Base-by-base conservation (phyloP, 83 land plant genomes). In the Picea engelmannii region DNA sequence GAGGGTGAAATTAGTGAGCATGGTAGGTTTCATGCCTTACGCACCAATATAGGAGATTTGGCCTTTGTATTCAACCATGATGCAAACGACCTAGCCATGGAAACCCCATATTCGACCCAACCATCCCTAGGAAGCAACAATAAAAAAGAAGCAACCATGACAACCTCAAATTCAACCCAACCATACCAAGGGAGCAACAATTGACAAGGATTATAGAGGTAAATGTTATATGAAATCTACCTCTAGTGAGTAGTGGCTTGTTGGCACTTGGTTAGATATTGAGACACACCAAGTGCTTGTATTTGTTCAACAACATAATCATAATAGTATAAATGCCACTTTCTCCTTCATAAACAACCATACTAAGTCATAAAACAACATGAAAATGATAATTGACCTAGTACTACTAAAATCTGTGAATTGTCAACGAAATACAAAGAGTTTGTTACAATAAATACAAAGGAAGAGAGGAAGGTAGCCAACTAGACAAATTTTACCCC, bases 101-200 rank as follows among this genome's bases (percentile, higher is more conserved):
- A 82, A 82, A 84, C 88, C 91, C 9, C 49, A 47, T 47, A 47
- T 47, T 6, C 9, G 4, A 47, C 9, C 7, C 7, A 0, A 47
- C 9, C 2, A 47, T 47, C 9, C 9, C 49, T 47, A 47, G 49
- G 49, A 0, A 47, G 49, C 5, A 1, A 40, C 6, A 6, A 40
- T 6, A 4, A 40, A 40, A 82, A 95, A 95, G 76, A 63, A 3
- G 90, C 94, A 95, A 80, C 88, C 95, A 66, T 87, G 89, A 16
- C 93, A 90, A 42, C 90, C 95, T 95, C 96, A 94, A 60, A 90
- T 44, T 15, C 95, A 91, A 86, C 95, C 95, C 52, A 91, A 90
- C 95, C 96, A 94, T 73, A 86, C 89, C 12, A 84, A 64, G 4
- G 94, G 95, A 64, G 87, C 81, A 20, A 60, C 49, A 49, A 94